Evolutionary conservation across 2,329 filamentous ascomycete species (phyloP), one percentile per base, ranked within the genome.

Genomic region (Bipolaris zeicola): DNA sequence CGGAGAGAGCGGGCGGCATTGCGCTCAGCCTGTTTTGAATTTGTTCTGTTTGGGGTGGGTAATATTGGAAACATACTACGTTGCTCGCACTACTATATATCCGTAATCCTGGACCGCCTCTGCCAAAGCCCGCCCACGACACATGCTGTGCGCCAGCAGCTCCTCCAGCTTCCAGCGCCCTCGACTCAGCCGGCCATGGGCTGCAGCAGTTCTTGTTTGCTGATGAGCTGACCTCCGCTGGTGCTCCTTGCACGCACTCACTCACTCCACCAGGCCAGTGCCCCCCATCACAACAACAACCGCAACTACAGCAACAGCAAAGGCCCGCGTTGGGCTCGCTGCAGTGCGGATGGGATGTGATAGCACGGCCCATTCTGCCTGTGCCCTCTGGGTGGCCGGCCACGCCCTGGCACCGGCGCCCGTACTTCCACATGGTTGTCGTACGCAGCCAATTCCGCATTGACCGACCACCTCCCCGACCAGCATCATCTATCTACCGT

Each of bases 1-100:
- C 28, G 4, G 28, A 31, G 44, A 18, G 28, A 46, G 38, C 42
- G 14, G 20, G 24, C 20, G 41, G 48, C 50, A 52, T 39, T 47
- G 34, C 38, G 52, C 47, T 37, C 34, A 51, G 49, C 50, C 57
- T 50, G 54, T 53, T 47, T 48, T 44, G 22, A 38, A 54, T 59
- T 57, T 50, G 53, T 50, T 52, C 50, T 59, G 59, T 50, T 44
- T 52, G 47, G 44, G 38, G 33, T 34, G 31, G 31, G 55, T 57
- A 53, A 57, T 54, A 54, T 57, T 57, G 50, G 50, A 49, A 53
- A 53, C 44, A 52, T 45, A 42, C 18, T 41, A 22, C 16, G 42
- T 58, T 60, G 60, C 53, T 51, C 55, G 52, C 65, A 64, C 51
- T 53, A 50, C 65, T 66, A 64, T 69, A 64, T 65, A 60, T 63